phyloP scores from a whole-genome alignment of 352 stramenopile genomes.

The Globisporangium paddicum region DNA sequence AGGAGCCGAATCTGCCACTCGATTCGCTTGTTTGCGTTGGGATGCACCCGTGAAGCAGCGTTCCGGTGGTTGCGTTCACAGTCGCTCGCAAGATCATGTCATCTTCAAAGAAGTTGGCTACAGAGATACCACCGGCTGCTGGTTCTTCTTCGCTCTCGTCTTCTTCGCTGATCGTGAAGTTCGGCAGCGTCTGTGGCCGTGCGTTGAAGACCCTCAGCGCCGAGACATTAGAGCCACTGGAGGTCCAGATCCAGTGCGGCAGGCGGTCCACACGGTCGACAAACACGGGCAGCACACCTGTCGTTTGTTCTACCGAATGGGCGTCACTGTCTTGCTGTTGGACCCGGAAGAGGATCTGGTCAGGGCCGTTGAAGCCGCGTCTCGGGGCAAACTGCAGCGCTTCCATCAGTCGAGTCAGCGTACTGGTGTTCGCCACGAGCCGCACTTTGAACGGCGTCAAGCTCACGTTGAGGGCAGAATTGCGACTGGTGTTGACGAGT shows the following conservation, averaged over 20 bases:
- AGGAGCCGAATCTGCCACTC: background rate
- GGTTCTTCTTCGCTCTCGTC: background rate
- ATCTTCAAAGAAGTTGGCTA: conserved; percentile 7
- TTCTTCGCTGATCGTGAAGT: conserved; percentile 8
- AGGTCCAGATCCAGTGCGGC: conserved; percentile 20
- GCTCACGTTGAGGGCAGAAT: background rate
- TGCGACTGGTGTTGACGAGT: background rate
- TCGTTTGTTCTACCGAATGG: conserved; percentile 3
- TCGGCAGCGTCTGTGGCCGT: background rate
- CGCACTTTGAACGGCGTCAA: conserved; percentile 3
- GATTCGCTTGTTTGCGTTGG: background rate
- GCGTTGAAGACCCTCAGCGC: conserved; percentile 2
- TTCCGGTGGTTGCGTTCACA: conserved; percentile 2
- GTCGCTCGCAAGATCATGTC: conserved; percentile 4
- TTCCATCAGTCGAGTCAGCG: conserved; percentile 13
- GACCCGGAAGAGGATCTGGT: conserved; percentile 31
- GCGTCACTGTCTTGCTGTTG: background rate
- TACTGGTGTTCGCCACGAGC: background rate
- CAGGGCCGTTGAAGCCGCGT: conserved; percentile 31
- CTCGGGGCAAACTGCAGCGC: conserved; percentile 23
- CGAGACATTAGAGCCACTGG: conserved; percentile 11
- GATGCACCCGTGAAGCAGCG: conserved; percentile 1
- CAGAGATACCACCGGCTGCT: background rate
- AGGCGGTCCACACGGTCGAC: conserved; percentile 24
- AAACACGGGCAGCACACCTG: conserved; percentile 27